Conservation (phyloP, 1,284 basidiomycete genomes). For the Rugosomyces carneus region DNA sequence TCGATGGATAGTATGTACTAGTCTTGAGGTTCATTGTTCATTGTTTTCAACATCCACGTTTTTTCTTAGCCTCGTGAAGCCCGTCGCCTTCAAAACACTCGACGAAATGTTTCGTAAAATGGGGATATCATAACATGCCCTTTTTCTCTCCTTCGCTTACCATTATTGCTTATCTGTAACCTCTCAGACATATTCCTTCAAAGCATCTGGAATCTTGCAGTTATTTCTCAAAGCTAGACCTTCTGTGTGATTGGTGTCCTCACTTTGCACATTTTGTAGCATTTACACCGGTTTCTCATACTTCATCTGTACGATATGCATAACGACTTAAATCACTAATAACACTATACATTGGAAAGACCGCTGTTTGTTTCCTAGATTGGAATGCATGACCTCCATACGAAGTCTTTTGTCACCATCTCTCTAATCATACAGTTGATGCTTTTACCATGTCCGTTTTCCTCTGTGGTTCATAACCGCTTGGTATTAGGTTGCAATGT, state of each 20-base stretch:
- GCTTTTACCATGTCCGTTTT: slow-evolving; percentile 1
- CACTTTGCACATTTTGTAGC: slow-evolving; percentile 3
- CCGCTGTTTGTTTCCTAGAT: too few species aligned
- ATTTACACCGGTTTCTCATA: slow-evolving; percentile 1
- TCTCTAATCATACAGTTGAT: slow-evolving; percentile 13
- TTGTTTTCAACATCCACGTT: neutral
- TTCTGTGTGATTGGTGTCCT: neutral
- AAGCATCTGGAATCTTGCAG: neutral
- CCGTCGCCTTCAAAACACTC: slow-evolving; percentile 86
- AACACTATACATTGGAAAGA: too few species aligned
- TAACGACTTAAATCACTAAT: too few species aligned
- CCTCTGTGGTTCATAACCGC: neutral
- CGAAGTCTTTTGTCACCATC: slow-evolving; percentile 8
- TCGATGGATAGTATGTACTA: slow-evolving; percentile 86
- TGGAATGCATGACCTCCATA: neutral
- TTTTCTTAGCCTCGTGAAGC: slow-evolving; percentile 73
- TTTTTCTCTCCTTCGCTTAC: neutral
- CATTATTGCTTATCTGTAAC: neutral
- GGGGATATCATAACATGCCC: slow-evolving; percentile 45
- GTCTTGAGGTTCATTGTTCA: neutral
- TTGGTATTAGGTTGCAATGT: neutral
- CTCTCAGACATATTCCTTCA: neutral
- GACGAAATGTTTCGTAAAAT: slow-evolving; percentile 80
- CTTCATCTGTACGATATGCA: neutral
- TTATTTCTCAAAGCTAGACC: neutral